A percentile compares a stretch with the other conserved stretches of the same genome.
These are phyloP conservation scores for Synchytrium microbalum DNA, from an alignment of 371 early-diverging fungal species.

Conservation along the genomic window DNA sequence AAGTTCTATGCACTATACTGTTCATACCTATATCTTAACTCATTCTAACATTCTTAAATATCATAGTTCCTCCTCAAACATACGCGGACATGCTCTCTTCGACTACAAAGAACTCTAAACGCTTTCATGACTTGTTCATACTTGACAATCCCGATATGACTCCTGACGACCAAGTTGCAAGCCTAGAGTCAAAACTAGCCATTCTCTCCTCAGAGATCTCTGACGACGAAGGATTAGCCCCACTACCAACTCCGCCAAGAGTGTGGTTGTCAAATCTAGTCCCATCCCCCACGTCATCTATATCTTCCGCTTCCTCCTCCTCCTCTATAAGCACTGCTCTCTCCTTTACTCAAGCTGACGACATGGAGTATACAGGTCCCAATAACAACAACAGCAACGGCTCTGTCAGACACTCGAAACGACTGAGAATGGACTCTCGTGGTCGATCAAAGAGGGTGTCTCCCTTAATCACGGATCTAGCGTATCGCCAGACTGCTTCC, in stretches of 20 bases:
- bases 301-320: not conserved
- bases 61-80: too few relatives aligned
- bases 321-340: not conserved
- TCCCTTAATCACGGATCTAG: not conserved
- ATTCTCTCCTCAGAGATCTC: too few relatives aligned
- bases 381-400: not conserved
- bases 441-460: not conserved
- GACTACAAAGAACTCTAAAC: too few relatives aligned
- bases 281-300: not conserved
- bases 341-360: not conserved
- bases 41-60: too few relatives aligned
- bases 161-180: too few relatives aligned
- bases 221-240: too few relatives aligned
- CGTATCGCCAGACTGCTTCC: not conserved
- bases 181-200: too few relatives aligned
- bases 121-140: too few relatives aligned
- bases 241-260: not conserved
- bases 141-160: too few relatives aligned
- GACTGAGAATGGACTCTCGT: not conserved
- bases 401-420: not conserved
- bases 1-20: too few relatives aligned
- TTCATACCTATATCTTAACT: too few relatives aligned
- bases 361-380: not conserved
- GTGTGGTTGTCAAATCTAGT: not conserved
- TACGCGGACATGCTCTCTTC: too few relatives aligned